phyloP scores from a whole-genome alignment of 352 stramenopile species.

The Globisporangium barbulae region DNA sequence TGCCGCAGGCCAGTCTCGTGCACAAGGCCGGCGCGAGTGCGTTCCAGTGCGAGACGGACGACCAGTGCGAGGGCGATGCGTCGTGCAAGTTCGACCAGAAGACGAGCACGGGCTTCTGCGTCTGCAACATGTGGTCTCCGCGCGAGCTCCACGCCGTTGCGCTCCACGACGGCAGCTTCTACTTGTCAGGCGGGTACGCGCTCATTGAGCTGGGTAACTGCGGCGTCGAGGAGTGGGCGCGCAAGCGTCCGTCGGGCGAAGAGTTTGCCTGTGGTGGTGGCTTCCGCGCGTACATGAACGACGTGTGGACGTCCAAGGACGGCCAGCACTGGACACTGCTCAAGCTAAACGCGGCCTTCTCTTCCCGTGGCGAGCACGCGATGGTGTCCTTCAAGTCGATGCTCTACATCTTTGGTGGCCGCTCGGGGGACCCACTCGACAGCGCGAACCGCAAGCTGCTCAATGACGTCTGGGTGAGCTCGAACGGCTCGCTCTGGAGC shows the following conservation, averaged over 20 bases:
- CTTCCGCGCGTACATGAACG: constrained; percentile 65
- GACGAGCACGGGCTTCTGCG: constrained; percentile 45
- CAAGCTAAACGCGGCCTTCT: constrained; percentile 36
- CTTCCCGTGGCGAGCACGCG: constrained; percentile 58
- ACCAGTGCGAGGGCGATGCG: constrained; percentile 65
- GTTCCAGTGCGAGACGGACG: constrained; percentile 60
- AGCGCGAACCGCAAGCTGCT: constrained; percentile 28
- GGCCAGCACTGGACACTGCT: constrained; percentile 56
- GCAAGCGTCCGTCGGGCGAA: constrained; percentile 46
- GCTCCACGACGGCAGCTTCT: constrained; percentile 40
- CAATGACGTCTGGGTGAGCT: constrained; percentile 71
- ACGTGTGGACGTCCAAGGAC: constrained; percentile 67
- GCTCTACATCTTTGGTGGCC: constrained; percentile 59
- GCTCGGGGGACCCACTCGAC: constrained; percentile 29
- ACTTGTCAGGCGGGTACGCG: constrained; percentile 62
- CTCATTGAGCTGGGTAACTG: constrained; percentile 62
- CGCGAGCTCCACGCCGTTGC: constrained; percentile 66
- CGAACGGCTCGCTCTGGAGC: constrained; percentile 45
- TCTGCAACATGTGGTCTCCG: constrained; percentile 77
- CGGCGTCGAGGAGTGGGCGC: constrained; percentile 49
- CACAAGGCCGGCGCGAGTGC: constrained; percentile 41
- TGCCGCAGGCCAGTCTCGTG: constrained; percentile 46
- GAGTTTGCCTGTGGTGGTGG: constrained; percentile 64
- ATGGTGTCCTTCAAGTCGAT: constrained; percentile 58
- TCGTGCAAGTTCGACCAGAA: constrained; percentile 46